Conservation (phyloP, 164 flowering plant genomes). For the Vitis cinerea region DNA sequence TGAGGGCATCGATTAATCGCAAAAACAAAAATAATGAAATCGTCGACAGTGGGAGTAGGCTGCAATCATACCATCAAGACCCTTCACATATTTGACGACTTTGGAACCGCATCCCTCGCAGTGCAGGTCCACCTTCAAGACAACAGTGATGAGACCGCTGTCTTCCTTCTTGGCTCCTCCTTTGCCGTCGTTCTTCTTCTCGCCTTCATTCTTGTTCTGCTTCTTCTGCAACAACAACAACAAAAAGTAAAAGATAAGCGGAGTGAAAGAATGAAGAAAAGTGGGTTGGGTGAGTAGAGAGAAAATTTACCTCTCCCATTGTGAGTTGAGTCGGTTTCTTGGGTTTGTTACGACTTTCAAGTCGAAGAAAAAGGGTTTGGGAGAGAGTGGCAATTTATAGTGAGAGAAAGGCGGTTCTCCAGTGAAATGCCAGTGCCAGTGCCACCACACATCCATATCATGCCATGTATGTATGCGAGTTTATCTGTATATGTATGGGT, state of each 20-base stretch:
- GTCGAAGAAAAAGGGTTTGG: too few relatives aligned
- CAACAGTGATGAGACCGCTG: slow-evolving; percentile 15
- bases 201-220: slow-evolving; percentile 11
- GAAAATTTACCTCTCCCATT: slow-evolving; percentile 1
- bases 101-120: slow-evolving; percentile 45
- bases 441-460: too few relatives aligned
- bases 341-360: not conserved
- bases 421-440: too few relatives aligned
- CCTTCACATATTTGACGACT: slow-evolving; percentile 8
- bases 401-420: too few relatives aligned
- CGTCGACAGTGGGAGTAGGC: not conserved
- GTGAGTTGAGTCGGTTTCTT: not conserved
- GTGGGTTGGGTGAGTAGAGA: not conserved
- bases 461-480: too few relatives aligned
- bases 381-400: too few relatives aligned
- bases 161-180: slow-evolving; percentile 10
- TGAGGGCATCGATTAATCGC: too few relatives aligned
- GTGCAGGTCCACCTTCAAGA: slow-evolving; percentile 37
- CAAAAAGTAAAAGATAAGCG: not conserved
- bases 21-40: not conserved
- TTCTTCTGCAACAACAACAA: slow-evolving; percentile 16
- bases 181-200: slow-evolving; percentile 11
- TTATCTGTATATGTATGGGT: too few relatives aligned
- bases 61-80: slow-evolving; percentile 22
- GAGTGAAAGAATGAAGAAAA: not conserved